Evolutionary conservation across 139 green algal species (phyloP), one percentile per base, ranked within the genome.

Genomic region (Tetratostichococcus sp.): DNA sequence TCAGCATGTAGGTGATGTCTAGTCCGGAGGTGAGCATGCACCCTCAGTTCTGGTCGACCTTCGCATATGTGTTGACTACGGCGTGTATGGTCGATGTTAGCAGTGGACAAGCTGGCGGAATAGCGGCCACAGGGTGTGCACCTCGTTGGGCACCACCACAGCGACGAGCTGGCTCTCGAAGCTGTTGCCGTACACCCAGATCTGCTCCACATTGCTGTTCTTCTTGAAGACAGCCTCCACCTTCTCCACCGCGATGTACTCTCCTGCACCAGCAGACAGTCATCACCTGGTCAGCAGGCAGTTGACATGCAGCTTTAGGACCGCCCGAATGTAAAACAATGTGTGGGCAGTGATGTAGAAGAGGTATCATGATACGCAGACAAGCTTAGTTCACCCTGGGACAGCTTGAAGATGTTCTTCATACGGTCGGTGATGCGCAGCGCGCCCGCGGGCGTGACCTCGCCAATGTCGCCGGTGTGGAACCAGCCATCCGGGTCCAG

Each of bases 321-420:
- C 6, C 39, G 39, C 39, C 11, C 39, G 39, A 50, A 50, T 50
- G 39, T 50, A 50, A 50, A 50, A 50, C 39, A 11, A 50, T 21
- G 39, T 6, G 39, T 11, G 39, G 8, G 8, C 11, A 11, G 11
- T 6, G 39, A 50, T 50, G 8, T 11, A 11, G 8, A 50, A 6
- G 11, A 11, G 11, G 8, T 11, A 50, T 50, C 39, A 6, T 50
- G 39, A 50, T 21, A 50, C 11, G 39, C 11, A n/a, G n/a, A n/a
- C 39, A 11, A 11, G 39, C 39, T 21, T 6, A 50, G 8, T 11
- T 30, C 70, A 83, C 86, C 91, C 83, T 98, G 93, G 19, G 83
- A 84, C 28, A 98, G 91, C 90, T 99, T 99, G 91, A 99, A 98
- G 86, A 99, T 99, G 91, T 98, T 98, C 87, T 98, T 98, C 85